These are phyloP conservation scores for Stromatinia cepivora DNA, from an alignment of 2,329 filamentous ascomycete species.

Conservation along the genomic window DNA sequence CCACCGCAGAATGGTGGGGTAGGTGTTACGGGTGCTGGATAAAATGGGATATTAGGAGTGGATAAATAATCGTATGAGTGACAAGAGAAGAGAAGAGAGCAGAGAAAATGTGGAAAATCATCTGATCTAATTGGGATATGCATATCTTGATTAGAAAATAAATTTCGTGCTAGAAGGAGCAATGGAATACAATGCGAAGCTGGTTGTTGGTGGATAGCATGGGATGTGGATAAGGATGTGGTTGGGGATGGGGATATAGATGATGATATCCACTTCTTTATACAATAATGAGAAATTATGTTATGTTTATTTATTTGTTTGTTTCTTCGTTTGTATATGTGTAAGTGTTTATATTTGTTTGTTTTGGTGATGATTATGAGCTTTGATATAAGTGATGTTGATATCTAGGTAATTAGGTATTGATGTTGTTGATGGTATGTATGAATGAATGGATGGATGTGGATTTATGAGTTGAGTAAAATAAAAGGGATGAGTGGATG, in stretches of 20 bases:
- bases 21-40: conserved; percentile 40
- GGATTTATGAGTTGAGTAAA: no score
- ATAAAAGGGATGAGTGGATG: no score
- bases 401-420: no score
- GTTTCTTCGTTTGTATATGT: not conserved
- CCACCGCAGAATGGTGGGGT: conserved; percentile 41
- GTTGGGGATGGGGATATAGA: not conserved
- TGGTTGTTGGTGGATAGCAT: no score
- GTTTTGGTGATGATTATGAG: no score
- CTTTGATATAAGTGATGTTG: no score
- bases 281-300: conserved; percentile 12
- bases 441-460: no score
- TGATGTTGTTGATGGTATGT: no score
- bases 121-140: conserved; percentile 17
- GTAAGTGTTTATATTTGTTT: not conserved
- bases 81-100: not conserved
- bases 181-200: no score
- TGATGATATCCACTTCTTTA: conserved; percentile 11
- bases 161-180: not conserved
- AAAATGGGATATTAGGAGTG: conserved; percentile 10
- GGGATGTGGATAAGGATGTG: not conserved
- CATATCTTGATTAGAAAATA: conserved; percentile 19
- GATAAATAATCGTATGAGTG: not conserved
- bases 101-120: conserved; percentile 12
- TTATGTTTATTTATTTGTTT: not conserved